Evolutionary conservation across 805 yeast species (phyloP).

Genomic region (Kodamaea lidongshanica): DNA sequence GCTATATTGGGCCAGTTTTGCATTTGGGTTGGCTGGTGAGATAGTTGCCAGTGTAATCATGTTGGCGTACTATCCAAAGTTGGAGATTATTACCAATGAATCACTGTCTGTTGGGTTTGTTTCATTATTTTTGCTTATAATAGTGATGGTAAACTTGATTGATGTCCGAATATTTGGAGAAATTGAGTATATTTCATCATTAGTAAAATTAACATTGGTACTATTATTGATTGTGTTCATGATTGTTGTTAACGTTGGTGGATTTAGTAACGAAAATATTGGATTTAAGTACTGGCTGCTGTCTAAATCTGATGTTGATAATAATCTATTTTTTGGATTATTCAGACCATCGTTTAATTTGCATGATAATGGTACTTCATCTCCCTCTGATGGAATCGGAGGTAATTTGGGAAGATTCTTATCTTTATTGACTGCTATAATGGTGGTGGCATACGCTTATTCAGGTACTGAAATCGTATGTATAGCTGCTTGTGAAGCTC

Average conservation of each 20-base stretch:
- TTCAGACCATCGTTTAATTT: constrained; percentile 70
- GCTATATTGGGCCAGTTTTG: constrained; percentile 67
- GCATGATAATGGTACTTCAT: constrained; percentile 48
- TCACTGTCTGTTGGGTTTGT: constrained; percentile 57
- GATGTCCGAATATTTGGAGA: constrained; percentile 74
- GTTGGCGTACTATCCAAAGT: constrained; percentile 57
- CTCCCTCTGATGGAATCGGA: constrained; percentile 49
- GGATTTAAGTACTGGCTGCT: constrained; percentile 71
- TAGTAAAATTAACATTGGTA: constrained; percentile 50
- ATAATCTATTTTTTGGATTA: constrained; percentile 55
- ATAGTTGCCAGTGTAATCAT: constrained; percentile 74
- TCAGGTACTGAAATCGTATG: constrained; percentile 80
- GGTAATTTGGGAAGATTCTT: constrained; percentile 58
- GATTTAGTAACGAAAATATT: constrained; percentile 30
- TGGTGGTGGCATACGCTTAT: constrained; percentile 67
- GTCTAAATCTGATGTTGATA: constrained; percentile 41
- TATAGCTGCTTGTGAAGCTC: constrained; percentile 81
- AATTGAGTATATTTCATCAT: constrained; percentile 57
- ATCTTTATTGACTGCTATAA: constrained; percentile 53
- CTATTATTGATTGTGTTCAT: constrained; percentile 52
- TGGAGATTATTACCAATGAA: constrained; percentile 42
- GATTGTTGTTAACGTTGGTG: constrained; percentile 61
- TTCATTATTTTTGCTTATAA: constrained; percentile 46
- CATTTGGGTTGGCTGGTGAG: constrained; percentile 72
- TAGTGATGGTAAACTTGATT: constrained; percentile 49